Evolutionary conservation across 1,284 basidiomycete species (phyloP).

Genomic region (Leccinum subspadiceum): DNA sequence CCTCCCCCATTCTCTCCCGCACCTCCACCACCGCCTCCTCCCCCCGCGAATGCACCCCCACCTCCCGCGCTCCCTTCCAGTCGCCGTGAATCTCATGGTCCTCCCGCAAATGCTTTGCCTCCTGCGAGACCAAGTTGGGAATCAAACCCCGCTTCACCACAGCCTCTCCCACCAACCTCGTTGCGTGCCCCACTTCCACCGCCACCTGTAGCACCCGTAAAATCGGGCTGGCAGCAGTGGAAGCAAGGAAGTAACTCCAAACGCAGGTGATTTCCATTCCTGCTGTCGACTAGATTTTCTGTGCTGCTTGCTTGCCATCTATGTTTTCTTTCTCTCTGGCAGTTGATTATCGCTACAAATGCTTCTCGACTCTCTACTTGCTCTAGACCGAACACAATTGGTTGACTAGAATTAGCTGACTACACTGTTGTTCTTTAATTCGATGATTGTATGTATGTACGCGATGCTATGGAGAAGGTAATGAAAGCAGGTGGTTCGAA

Average conservation of each 20-base stretch:
- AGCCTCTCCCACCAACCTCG: constrained; percentile 7
- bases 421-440: constrained; percentile 39
- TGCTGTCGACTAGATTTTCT: neutral
- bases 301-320: constrained; percentile 5
- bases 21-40: constrained; percentile 30
- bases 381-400: constrained; percentile 17
- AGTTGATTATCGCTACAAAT: constrained; percentile 16
- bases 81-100: constrained; percentile 15
- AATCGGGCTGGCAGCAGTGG: constrained; percentile 35
- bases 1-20: constrained; percentile 25
- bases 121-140: neutral
- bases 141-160: constrained; percentile 1
- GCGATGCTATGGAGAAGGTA: constrained; percentile 30
- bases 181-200: constrained; percentile 14
- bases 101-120: neutral
- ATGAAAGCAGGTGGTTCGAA: constrained; percentile 30
- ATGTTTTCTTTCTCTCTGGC: neutral
- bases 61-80: constrained; percentile 13
- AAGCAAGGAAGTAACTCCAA: constrained; percentile 26
- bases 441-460: constrained; percentile 39
- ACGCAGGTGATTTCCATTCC: constrained; percentile 22
- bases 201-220: constrained; percentile 20
- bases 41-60: constrained; percentile 16
- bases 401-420: constrained; percentile 38
- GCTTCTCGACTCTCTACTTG: constrained; percentile 8